Percentiles rank a stretch among this genome's conserved stretches.
Evolutionary conservation across 352 stramenopile species (phyloP).

Genomic region (Phytophthora podocarpi): DNA sequence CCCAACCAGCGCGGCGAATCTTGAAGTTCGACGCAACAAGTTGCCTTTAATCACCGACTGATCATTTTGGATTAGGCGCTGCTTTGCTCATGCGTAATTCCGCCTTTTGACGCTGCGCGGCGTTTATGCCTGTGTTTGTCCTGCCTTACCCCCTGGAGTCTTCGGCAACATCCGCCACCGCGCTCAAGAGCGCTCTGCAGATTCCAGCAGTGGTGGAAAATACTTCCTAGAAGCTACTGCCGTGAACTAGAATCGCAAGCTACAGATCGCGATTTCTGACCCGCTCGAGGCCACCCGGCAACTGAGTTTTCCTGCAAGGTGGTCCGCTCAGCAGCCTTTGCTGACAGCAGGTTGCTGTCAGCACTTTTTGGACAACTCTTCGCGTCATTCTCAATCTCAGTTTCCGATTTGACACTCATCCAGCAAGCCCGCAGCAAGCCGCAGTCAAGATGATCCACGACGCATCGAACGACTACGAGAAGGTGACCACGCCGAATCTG

Average conservation of each 20-base stretch:
- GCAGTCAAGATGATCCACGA: constrained; percentile 16
- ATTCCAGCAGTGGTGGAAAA: constrained; percentile 2
- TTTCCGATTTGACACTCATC: constrained; percentile 17
- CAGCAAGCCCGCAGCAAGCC: constrained; percentile 3
- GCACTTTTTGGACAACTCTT: not conserved
- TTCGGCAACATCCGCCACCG: not conserved
- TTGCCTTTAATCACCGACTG: too few relatives aligned
- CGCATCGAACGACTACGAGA: constrained; percentile 27
- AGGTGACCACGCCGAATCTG: constrained; percentile 25
- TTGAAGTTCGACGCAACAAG: too few relatives aligned
- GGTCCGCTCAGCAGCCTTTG: too few relatives aligned
- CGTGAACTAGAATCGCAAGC: not conserved
- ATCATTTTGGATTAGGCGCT: too few relatives aligned
- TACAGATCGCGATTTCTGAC: too few relatives aligned
- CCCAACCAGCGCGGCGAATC: too few relatives aligned
- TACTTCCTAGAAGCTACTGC: constrained; percentile 1
- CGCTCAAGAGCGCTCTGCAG: not conserved
- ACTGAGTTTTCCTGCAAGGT: too few relatives aligned
- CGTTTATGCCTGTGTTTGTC: too few relatives aligned
- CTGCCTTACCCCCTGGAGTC: too few relatives aligned
- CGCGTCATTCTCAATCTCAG: constrained; percentile 11
- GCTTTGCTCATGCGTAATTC: too few relatives aligned
- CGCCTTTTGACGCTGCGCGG: too few relatives aligned
- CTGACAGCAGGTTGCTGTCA: not conserved
- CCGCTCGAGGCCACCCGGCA: too few relatives aligned